Evolutionary conservation across 768 basidiomycete species (phyloP), one percentile per base, ranked within the genome.

Genomic region (Lenzites betulinus): DNA sequence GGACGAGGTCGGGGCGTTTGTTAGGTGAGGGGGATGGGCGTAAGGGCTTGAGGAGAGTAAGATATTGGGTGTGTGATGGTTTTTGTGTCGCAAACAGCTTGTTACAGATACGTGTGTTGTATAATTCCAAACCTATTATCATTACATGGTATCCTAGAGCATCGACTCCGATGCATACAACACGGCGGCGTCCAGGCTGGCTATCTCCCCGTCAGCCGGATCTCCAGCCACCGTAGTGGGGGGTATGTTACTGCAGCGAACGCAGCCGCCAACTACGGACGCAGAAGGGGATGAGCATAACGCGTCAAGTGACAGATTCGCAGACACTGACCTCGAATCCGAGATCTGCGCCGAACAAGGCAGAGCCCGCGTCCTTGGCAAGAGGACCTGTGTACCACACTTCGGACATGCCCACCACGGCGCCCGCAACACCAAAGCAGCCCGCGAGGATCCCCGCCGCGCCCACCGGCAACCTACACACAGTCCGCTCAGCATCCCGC

Each of bases 321-420:
- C n/a, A 16, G 23, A 12, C 23, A 41, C 75, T 30, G 28, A 81
- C 79, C 74, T 84, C 83, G 57, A 84, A 83, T 33, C 83, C 83
- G 28, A 84, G 73, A 64, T 84, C 83, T 1, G 80, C 82, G 30
- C 83, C 82, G 41, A 68, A 77, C 46, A 70, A 69, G 2, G 30
- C 30, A 11, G 69, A 74, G 13, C 81, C 81, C 4, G 81, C 78
- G 46, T 75, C 58, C 48, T 66, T 67, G 3, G 75, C 83, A 3
- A 83, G 65, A 0, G 82, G 83, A 1, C 83, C 83, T 1, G 76
- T 79, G 56, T 82, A 83, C 81, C 82, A 82, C 7, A 70, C 73
- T 59, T 81, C 76, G 8, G 82, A 77, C 83, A 84, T 85, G 1
- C 81, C 79, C 6, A 83, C 69, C 1, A 84, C 78, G 0, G 82